A percentile compares a stretch with the other conserved stretches of the same genome.
These are phyloP conservation scores for Diutina scorzettiae DNA, from an alignment of 1,139 yeast species.

Conservation along the genomic window DNA sequence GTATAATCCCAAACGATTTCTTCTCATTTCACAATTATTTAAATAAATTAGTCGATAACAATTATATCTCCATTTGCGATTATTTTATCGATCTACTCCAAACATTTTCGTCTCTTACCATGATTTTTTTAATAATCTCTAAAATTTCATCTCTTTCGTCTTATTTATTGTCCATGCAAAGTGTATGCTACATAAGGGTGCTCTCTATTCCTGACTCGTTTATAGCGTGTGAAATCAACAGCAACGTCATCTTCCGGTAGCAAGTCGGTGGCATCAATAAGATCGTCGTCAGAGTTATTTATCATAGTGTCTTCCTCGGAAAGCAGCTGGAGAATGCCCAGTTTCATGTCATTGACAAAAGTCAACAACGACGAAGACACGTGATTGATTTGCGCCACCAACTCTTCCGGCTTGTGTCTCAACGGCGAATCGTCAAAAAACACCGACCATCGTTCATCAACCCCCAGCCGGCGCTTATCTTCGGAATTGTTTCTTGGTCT, in stretches of 20 bases:
- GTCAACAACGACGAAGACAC: slow-evolving; percentile 2
- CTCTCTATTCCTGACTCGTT: not conserved
- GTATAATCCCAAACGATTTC: too few relatives aligned
- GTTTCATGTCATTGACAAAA: slow-evolving; percentile 3
- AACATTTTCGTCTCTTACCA: too few relatives aligned
- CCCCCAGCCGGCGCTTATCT: not conserved
- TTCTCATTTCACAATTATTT: too few relatives aligned
- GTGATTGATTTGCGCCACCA: not conserved
- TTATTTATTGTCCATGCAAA: not conserved
- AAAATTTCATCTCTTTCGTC: too few relatives aligned
- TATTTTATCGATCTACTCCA: too few relatives aligned
- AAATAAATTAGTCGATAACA: too few relatives aligned
- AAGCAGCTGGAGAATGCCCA: not conserved
- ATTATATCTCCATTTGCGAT: too few relatives aligned
- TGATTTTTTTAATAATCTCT: too few relatives aligned
- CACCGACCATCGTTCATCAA: slow-evolving; percentile 5
- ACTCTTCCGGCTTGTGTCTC: not conserved
- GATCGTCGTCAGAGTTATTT: slow-evolving; percentile 1
- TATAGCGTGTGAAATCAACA: not conserved
- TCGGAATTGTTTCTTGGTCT: not conserved
- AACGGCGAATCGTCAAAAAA: slow-evolving; percentile 4
- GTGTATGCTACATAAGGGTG: slow-evolving; percentile 1
- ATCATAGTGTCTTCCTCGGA: not conserved
- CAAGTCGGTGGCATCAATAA: not conserved
- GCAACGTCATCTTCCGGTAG: not conserved